phyloP scores from a whole-genome alignment of 805 yeast genomes.

The Clavispora phyllophila region DNA sequence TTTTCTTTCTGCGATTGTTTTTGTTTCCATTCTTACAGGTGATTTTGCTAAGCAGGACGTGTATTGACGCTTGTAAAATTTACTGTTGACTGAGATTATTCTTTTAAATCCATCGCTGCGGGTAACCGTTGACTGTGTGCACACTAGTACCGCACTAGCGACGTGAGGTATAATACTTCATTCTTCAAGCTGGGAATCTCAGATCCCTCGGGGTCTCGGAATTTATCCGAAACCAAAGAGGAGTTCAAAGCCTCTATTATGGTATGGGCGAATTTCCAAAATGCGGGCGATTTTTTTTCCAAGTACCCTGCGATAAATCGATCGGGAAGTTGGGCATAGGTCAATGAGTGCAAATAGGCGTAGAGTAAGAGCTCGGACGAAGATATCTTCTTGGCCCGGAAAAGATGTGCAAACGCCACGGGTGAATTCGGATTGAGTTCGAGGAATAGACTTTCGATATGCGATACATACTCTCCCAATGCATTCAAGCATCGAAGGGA shows the following conservation, averaged over 20 bases:
- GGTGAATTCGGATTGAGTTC: conserved; percentile 12
- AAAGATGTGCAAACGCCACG: conserved; percentile 12
- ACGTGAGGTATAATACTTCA: conserved; percentile 18
- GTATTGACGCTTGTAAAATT: neutral
- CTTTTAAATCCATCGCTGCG: neutral
- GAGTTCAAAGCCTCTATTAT: conserved; percentile 12
- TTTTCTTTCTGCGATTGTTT: neutral
- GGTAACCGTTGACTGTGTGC: neutral
- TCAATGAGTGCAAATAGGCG: conserved; percentile 33
- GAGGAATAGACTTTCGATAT: conserved; percentile 12
- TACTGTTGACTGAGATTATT: neutral
- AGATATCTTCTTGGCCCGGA: conserved; percentile 14
- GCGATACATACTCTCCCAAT: conserved; percentile 18
- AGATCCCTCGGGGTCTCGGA: conserved; percentile 21
- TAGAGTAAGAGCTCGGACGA: conserved; percentile 34
- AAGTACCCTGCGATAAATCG: conserved; percentile 34
- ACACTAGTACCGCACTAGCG: neutral
- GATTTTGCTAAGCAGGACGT: neutral
- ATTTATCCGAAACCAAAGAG: conserved; percentile 5
- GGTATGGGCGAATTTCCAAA: conserved; percentile 14
- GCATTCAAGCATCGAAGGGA: conserved; percentile 28
- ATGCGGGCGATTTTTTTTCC: conserved; percentile 24
- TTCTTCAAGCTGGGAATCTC: conserved; percentile 35
- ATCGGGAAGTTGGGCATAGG: conserved; percentile 35
- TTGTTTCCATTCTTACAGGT: neutral